Conservation (phyloP, 805 yeast genomes). For the Sungouiella blattae region DNA sequence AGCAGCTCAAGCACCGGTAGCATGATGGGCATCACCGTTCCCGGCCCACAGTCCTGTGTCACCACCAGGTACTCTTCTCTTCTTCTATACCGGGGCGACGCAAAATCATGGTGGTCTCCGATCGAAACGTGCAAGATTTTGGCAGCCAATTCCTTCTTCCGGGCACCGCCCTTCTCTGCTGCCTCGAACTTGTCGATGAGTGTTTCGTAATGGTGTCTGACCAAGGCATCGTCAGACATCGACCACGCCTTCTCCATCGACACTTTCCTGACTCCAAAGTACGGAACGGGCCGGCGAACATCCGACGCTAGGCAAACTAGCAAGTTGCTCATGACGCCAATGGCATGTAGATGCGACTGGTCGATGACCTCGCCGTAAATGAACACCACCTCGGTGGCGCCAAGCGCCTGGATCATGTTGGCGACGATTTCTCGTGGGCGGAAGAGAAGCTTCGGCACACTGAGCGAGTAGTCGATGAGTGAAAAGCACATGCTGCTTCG, state of each 20-base stretch:
- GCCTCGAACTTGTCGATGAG: background rate
- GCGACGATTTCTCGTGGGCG: constrained; percentile 10
- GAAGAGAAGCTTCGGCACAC: constrained; percentile 11
- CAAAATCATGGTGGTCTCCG: background rate
- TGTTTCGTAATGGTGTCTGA: constrained; percentile 16
- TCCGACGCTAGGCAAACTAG: constrained; percentile 10
- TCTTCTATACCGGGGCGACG: constrained; percentile 3
- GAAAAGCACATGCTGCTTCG: constrained; percentile 13
- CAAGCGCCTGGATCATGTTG: constrained; percentile 10
- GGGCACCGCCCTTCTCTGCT: background rate
- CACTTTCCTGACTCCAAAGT: constrained; percentile 5
- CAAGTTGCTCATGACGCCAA: constrained; percentile 18
- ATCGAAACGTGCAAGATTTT: background rate
- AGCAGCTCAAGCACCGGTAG: background rate
- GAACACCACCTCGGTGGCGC: constrained; percentile 14
- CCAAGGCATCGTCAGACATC: constrained; percentile 23
- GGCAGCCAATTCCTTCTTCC: background rate
- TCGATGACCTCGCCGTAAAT: constrained; percentile 28
- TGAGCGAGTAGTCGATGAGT: constrained; percentile 21
- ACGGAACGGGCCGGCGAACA: background rate
- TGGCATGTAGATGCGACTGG: constrained; percentile 22
- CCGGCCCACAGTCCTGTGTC: background rate
- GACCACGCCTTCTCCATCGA: constrained; percentile 31
- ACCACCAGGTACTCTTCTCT: constrained; percentile 5
- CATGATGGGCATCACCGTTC: constrained; percentile 5